Evolutionary conservation across 306 rosid species (phyloP).

Genomic region (Corylus americana): DNA sequence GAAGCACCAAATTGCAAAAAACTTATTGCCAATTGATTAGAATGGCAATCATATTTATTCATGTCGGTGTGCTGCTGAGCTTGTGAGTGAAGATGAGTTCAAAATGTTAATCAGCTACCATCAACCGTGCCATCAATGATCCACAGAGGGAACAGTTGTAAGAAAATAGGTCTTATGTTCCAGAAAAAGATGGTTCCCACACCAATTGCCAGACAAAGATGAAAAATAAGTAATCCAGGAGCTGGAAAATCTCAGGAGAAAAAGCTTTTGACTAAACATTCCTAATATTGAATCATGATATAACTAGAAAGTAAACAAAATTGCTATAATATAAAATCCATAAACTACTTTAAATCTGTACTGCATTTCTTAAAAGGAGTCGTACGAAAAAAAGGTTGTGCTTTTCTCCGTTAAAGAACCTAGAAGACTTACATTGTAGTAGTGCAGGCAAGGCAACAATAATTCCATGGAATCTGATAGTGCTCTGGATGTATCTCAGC

Average conservation of each 20-base stretch:
- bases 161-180: neutral
- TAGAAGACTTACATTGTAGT: constrained; percentile 48
- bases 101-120: neutral
- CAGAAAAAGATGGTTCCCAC: neutral
- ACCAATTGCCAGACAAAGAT: neutral
- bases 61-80: neutral
- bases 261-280: neutral
- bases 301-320: neutral
- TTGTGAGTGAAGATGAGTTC: neutral
- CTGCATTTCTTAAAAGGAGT: neutral
- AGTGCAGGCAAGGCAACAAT: constrained; percentile 67
- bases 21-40: neutral
- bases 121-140: neutral
- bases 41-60: neutral
- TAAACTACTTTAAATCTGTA: neutral
- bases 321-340: neutral
- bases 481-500: constrained; percentile 73
- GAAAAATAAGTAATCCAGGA: neutral
- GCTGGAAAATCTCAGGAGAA: neutral
- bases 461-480: constrained; percentile 57
- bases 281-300: neutral
- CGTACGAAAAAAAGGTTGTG: neutral
- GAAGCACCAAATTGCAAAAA: neutral
- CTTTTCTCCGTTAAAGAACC: neutral
- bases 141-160: neutral